Base-by-base conservation (phyloP, 192 early-diverging fungal species). In the Geranomyces variabilis region DNA sequence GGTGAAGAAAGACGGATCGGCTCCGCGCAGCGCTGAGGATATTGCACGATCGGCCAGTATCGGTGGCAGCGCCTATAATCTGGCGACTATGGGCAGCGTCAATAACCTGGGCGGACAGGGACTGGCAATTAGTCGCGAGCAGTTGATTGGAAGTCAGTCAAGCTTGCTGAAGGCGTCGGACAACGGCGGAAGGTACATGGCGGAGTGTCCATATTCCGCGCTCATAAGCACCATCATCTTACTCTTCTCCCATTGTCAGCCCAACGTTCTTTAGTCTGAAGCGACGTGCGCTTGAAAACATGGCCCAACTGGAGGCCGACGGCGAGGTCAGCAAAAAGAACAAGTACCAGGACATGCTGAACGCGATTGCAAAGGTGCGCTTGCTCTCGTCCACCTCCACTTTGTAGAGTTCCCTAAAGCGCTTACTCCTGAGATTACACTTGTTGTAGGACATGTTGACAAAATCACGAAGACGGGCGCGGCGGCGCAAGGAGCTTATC, bases 341-440 rank as follows among this genome's bases (percentile, higher is more conserved):
- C 74, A 85, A 90, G 30, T 99, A 97, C 81, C 96, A 97, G 80
- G 91, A 89, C 49, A 91, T 98, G 86, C 82, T 99, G 34, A 96
- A 94, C 66, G 83, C 90, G 31, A 96, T 99, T 75, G 97, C 93
- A 0, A 81, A 89, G 33, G 79, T 81, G 29, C 30, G 58, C 58
- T 7, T 60, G 28, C 51, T 24, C 21, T 28, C 19, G 46, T 47
- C 46, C 46, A 14, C 46, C 46, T 55, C 14, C 14, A 55, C 19
- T 28, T 55, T 28, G 6, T 3, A 55, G 14, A 6, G 7, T 55
- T 24, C 19, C 26, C 2, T 7, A 24, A 55, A 41, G 36, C 3
- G 10, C 10, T 41, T 41, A 41, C 26, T 53, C 51, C 51, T 47
- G 12, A 13, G 15, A 41, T n/a, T n/a, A n/a, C n/a, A n/a, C 36